Evolutionary conservation across 495 filamentous ascomycete genomes (phyloP), one percentile per base, ranked within the genome.

Genomic region (Annulohypoxylon maeteangense): DNA sequence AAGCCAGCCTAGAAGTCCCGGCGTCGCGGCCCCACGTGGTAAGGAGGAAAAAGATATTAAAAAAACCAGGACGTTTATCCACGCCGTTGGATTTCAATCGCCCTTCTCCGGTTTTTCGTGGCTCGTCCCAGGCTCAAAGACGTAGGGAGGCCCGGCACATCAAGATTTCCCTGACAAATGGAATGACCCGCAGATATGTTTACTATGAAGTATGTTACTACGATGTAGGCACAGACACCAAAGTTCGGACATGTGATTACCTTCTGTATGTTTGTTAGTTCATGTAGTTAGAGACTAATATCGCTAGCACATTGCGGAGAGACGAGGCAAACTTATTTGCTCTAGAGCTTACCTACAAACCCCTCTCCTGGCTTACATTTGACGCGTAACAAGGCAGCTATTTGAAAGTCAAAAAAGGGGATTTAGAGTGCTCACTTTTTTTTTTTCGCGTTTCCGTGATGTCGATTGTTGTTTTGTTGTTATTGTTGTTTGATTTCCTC

Each of bases 21-120:
- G 65, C 57, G 50, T 65, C 56, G 62, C 65, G 70, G 65, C 65
- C 53, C 65, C 70, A 73, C 70, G 70, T 73, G 70, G 70, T 47
- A 42, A 29, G 42, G 50, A 50, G 57, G n/a, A 36, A 72, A 65
- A 27, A 63, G 27, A n/a, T n/a, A n/a, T n/a, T n/a, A n/a, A n/a
- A 64, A 67, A 63, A 72, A 64, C 57, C 34, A 38, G 23, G 47
- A 27, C 7, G 53, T 14, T 25, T 55, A 62, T 68, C 70, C 70
- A 68, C 42, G 64, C 60, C 55, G 54, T 50, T 67, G 64, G 70
- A 61, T 68, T 18, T 6, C 31, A 4, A 23, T 12, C 0, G 22
- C 11, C 12, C 42, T 20, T 32, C 25, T 62, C 32, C 50, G 40
- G 47, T 8, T 50, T 42, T 57, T 73, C 10, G 48, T 59, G 60